These are phyloP conservation scores for Phialophora expanda DNA, from an alignment of 2,329 filamentous ascomycete genomes.

Conservation along the genomic window DNA sequence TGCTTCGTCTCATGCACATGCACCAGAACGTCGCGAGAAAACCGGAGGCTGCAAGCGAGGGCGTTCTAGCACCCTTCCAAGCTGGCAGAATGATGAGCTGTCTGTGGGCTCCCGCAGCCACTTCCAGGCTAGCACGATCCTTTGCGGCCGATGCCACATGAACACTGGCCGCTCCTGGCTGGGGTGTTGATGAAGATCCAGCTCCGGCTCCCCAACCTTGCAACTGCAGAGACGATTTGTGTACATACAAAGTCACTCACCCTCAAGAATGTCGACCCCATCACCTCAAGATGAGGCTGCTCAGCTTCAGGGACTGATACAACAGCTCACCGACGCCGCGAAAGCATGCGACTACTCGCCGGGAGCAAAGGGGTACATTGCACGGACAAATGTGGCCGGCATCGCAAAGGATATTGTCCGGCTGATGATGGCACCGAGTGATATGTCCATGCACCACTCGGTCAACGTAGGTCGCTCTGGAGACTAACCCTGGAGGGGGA, in stretches of 20 bases:
- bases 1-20: not conserved
- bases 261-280: not conserved
- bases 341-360: constrained; percentile 18
- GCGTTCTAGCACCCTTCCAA: not conserved
- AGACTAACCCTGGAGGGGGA: not conserved
- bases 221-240: not conserved
- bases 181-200: no score
- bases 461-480: constrained; percentile 15
- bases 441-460: constrained; percentile 26
- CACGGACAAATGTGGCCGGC: constrained; percentile 21
- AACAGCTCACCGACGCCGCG: constrained; percentile 19
- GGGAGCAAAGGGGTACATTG: constrained; percentile 15
- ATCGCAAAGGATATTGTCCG: constrained; percentile 25
- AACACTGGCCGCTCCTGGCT: no score
- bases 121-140: not conserved
- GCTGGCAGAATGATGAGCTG: not conserved
- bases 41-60: not conserved
- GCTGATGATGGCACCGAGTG: constrained; percentile 24
- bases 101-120: not conserved
- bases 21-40: not conserved
- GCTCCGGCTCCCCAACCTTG: no score
- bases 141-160: not conserved
- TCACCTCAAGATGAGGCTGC: constrained; percentile 5
- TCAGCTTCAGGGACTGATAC: constrained; percentile 17
- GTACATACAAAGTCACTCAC: not conserved